phyloP scores from a whole-genome alignment of 225 moss, liverwort and hornwort genomes.

The Neckera pumila region DNA sequence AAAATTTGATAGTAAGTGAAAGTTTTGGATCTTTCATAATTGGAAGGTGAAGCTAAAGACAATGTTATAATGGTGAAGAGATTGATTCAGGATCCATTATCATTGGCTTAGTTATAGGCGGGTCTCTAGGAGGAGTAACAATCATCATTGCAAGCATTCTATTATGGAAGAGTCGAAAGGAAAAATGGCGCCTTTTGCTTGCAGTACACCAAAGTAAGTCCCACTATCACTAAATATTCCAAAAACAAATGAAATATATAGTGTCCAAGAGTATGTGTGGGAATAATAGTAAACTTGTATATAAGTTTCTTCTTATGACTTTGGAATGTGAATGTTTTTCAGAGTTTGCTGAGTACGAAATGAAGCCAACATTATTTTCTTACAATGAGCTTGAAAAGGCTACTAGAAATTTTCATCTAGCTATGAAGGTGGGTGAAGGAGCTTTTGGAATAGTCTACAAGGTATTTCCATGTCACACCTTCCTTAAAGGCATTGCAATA shows the following conservation, averaged over 20 bases:
- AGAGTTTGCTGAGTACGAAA: constrained; percentile 17
- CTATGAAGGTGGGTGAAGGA: constrained; percentile 14
- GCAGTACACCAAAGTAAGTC: neutral
- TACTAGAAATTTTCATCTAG: neutral
- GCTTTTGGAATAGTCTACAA: constrained; percentile 15
- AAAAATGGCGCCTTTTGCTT: neutral
- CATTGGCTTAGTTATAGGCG: neutral
- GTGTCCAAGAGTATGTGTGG: too few relatives aligned
- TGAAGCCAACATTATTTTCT: constrained; percentile 14
- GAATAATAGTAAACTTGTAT: neutral
- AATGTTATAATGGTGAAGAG: neutral
- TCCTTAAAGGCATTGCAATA: too few relatives aligned
- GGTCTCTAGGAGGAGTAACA: neutral
- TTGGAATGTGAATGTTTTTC: neutral
- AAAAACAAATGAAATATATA: neutral
- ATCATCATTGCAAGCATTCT: neutral
- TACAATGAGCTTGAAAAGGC: constrained; percentile 5
- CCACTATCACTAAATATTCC: too few relatives aligned
- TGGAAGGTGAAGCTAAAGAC: neutral
- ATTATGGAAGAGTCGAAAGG: neutral
- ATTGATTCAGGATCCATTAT: neutral
- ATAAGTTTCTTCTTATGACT: neutral
- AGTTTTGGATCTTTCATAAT: neutral
- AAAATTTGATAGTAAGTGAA: neutral
- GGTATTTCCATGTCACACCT: neutral